A percentile compares a stretch with the other conserved stretches of the same genome.
Evolutionary conservation across 2,329 filamentous ascomycete genomes (phyloP).

Genomic region (Cladosporium austrohemisphaericum): DNA sequence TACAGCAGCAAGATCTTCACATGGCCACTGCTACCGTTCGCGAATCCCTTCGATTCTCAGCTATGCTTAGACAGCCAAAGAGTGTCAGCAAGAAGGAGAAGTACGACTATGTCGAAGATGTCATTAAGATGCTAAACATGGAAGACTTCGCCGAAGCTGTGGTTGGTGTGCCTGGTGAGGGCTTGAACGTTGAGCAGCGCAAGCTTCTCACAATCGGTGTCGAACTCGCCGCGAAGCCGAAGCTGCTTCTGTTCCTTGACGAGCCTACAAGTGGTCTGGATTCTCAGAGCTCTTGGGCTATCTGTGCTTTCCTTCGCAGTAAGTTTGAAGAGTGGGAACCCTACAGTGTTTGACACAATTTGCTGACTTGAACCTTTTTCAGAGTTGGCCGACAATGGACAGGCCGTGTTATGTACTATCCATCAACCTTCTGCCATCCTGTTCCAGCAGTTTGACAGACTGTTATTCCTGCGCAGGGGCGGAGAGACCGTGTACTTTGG

Average conservation of each 20-base stretch:
- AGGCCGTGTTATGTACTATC: conserved; percentile 86
- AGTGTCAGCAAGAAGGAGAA: conserved; percentile 58
- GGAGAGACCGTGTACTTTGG: conserved; percentile 84
- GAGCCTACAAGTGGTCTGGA: conserved; percentile 75
- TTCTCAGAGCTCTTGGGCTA: conserved; percentile 71
- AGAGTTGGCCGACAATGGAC: conserved; percentile 73
- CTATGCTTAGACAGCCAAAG: conserved; percentile 59
- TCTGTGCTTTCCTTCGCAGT: conserved; percentile 73
- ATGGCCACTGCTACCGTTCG: conserved; percentile 60
- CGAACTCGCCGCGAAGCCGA: conserved; percentile 62
- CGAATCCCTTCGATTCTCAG: conserved; percentile 63
- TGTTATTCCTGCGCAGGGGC: conserved; percentile 73
- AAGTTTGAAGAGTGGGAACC: no score
- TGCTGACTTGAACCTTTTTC: no score
- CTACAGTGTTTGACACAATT: no score
- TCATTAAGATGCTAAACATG: conserved; percentile 61
- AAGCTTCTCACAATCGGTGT: conserved; percentile 64
- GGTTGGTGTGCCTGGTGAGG: conserved; percentile 57
- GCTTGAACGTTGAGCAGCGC: conserved; percentile 63
- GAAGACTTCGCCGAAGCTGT: conserved; percentile 64
- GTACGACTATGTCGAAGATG: conserved; percentile 62
- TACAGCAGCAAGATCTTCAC: conserved; percentile 63
- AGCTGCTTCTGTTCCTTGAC: conserved; percentile 72
- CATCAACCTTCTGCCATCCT: conserved; percentile 86
- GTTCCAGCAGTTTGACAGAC: conserved; percentile 82